Conservation (phyloP, 2,329 filamentous ascomycete genomes). For the Diaporthe sp. region DNA sequence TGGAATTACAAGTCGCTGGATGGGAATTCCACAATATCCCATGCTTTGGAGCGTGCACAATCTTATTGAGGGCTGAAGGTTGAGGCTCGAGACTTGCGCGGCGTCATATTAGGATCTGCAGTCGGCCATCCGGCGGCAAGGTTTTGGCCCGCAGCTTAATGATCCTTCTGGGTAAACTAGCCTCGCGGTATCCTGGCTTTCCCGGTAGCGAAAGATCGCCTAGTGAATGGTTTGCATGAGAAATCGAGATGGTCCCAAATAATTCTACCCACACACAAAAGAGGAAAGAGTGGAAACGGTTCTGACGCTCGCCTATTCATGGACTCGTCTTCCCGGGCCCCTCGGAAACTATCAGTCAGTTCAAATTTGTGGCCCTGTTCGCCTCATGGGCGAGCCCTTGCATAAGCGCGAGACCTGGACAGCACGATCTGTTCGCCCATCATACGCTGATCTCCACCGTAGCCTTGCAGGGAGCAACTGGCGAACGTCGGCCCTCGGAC, state of each 20-base stretch:
- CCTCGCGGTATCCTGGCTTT: neutral
- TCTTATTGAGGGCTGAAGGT: conserved; percentile 4
- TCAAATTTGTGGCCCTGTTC: neutral
- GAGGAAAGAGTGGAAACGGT: conserved; percentile 5
- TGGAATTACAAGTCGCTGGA: neutral
- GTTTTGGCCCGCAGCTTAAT: conserved; percentile 1
- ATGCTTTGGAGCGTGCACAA: conserved; percentile 1
- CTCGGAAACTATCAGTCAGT: conserved; percentile 12
- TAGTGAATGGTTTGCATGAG: neutral
- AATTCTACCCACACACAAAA: neutral
- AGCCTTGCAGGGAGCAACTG: neutral
- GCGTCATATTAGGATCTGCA: conserved; percentile 26
- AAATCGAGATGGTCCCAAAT: conserved; percentile 25
- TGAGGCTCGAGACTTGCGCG: conserved; percentile 1
- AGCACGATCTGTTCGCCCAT: conserved; percentile 5
- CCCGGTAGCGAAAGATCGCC: conserved; percentile 16
- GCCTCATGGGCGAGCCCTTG: conserved; percentile 3
- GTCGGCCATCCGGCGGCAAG: neutral
- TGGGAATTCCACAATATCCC: conserved; percentile 11
- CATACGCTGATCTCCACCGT: neutral
- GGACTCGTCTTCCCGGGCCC: conserved; percentile 7
- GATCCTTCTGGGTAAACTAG: neutral
- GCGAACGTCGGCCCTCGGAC: neutral
- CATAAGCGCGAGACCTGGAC: conserved; percentile 7
- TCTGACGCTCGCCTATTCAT: conserved; percentile 23